Percentiles rank a stretch among this genome's conserved stretches.
These are phyloP conservation scores for Leishmania guyanensis DNA, from an alignment of 208 protist genomes.

Conservation along the genomic window DNA sequence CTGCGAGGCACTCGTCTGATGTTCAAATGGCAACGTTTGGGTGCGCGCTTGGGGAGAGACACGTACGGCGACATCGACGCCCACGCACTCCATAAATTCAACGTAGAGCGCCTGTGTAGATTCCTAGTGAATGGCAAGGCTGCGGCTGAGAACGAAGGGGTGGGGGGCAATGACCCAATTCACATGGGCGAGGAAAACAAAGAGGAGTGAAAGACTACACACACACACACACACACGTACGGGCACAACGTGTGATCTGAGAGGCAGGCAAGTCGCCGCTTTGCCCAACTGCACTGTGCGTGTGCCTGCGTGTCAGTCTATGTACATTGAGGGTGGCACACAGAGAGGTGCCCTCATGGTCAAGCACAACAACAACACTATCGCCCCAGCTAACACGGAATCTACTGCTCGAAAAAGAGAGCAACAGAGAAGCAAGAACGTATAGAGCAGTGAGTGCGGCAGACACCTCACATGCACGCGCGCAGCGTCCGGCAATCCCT, in stretches of 20 bases:
- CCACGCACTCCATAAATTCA: background rate
- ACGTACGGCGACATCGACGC: background rate
- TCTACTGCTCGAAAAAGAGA: background rate
- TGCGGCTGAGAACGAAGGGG: background rate
- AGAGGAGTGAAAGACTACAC: background rate
- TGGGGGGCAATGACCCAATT: background rate
- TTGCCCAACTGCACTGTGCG: background rate
- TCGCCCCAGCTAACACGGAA: background rate
- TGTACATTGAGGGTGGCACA: background rate
- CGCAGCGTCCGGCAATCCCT: background rate
- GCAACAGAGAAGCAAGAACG: background rate
- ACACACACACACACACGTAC: background rate
- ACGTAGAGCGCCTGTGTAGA: background rate
- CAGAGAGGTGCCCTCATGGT: background rate
- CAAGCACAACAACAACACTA: background rate
- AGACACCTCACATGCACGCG: background rate
- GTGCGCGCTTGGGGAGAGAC: background rate
- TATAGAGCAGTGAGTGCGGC: background rate
- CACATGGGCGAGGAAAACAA: slow-evolving; percentile 1
- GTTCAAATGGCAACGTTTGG: background rate
- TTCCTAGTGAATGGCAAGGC: background rate
- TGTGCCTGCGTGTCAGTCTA: background rate
- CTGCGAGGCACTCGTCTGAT: background rate
- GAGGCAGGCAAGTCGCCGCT: background rate
- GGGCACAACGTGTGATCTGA: background rate